These are phyloP conservation scores for Fusarium irregulare DNA, from an alignment of 2,329 filamentous ascomycete species.

Conservation along the genomic window DNA sequence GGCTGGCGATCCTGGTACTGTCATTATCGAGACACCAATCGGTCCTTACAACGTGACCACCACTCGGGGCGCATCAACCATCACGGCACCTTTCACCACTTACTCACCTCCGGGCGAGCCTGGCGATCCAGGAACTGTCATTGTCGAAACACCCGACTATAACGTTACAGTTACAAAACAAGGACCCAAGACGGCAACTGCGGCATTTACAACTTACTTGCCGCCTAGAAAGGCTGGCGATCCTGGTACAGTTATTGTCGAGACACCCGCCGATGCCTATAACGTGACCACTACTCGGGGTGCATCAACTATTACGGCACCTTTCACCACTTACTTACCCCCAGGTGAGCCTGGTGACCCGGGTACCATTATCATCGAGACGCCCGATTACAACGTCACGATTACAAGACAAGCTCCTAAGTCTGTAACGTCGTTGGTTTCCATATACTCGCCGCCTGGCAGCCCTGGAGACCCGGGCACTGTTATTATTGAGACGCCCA, in stretches of 20 bases:
- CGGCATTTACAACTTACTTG: slow-evolving; percentile 4
- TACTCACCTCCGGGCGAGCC: slow-evolving; percentile 3
- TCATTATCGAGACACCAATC: slow-evolving; percentile 21
- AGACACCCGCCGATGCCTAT: slow-evolving; percentile 4
- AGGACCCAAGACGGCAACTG: background rate
- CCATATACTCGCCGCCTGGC: background rate
- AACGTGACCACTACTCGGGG: slow-evolving; percentile 4
- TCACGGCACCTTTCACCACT: slow-evolving; percentile 21
- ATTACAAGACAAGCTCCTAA: background rate
- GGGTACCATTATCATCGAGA: slow-evolving; percentile 3
- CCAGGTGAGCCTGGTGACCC: background rate
- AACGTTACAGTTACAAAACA: slow-evolving; percentile 13
- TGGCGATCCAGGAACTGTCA: slow-evolving; percentile 23
- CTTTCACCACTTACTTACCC: background rate
- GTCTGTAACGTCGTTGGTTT: background rate
- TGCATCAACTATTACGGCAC: background rate
- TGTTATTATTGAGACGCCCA: background rate
- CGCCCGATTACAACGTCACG: slow-evolving; percentile 7
- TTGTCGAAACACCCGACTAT: slow-evolving; percentile 24
- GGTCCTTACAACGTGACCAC: slow-evolving; percentile 23
- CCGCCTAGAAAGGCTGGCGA: slow-evolving; percentile 15
- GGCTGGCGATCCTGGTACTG: slow-evolving; percentile 20
- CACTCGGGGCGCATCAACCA: slow-evolving; percentile 12
- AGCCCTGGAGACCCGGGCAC: background rate
- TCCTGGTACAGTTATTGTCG: slow-evolving; percentile 23